Base-by-base conservation (phyloP, 805 yeast species). In the Saccharomycodes ludwigii region DNA sequence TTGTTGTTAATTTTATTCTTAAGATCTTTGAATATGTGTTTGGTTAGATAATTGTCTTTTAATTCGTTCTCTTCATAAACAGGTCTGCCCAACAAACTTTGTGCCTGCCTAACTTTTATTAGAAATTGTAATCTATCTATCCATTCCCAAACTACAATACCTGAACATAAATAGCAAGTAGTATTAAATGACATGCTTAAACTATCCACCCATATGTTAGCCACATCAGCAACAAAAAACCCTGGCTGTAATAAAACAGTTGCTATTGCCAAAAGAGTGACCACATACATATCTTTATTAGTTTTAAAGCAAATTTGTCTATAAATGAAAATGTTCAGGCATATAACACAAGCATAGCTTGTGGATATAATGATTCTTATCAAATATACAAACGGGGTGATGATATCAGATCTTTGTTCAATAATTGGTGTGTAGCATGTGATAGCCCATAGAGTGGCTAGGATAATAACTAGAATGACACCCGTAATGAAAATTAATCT, bases 81-180 rank as follows among this genome's bases (percentile, higher is more conserved):
- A 12, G 74, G 73, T 37, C 93, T 59, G 1, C 94, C 94, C 24
- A 83, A 50, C 4, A 81, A 68, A 6, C 88, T 82, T 37, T 73
- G 76, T 26, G 73, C 71, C 43, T 80, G 86, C 33, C 67, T 65
- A 11, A 58, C 58, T 39, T 71, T 68, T 54, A 73, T 74, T 24
- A 76, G 51, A 9, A 66, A 59, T 31, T 68, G 66, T 34, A 76
- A 63, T 39, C 79, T 63, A 46, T 78, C 80, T 38, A 79, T 66
- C 88, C 93, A 83, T 52, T 81, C 93, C 91, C 93, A 80, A 1
- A 81, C 81, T 8, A 77, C 65, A 5, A 78, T 78, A 19, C 82
- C 78, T 21, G 82, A 68, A 14, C 77, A 61, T 6, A 79, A 69
- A 47, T 76, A 77, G n/a, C 77, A 68, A 1, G 80, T 75, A 13